Conservation (phyloP, 495 filamentous ascomycete genomes). For the Thozetella sp. region DNA sequence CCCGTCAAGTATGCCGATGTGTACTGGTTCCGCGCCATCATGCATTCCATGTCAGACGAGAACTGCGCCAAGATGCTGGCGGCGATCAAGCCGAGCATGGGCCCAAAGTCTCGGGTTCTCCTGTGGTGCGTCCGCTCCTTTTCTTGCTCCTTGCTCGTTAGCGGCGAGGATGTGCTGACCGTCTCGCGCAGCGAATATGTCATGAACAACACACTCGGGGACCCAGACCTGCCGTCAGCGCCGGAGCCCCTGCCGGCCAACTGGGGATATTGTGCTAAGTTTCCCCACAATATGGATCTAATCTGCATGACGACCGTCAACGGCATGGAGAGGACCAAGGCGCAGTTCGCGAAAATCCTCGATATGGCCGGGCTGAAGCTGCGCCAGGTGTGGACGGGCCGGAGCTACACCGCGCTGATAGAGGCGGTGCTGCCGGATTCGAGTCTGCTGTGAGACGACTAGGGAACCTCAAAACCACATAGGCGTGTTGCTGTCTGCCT, state of each 20-base stretch:
- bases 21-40: slow-evolving; percentile 41
- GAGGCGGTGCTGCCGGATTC: slow-evolving; percentile 21
- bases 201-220: slow-evolving; percentile 38
- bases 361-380: slow-evolving; percentile 27
- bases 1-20: slow-evolving; percentile 37
- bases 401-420: slow-evolving; percentile 25
- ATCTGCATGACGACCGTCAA: slow-evolving; percentile 38
- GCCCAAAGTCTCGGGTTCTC: slow-evolving; percentile 27
- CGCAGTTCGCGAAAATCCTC: slow-evolving; percentile 25
- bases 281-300: slow-evolving; percentile 34
- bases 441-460: neutral
- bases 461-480: too few relatives aligned
- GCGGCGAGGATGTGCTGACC: neutral
- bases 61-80: slow-evolving; percentile 37
- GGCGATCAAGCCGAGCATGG: slow-evolving; percentile 25
- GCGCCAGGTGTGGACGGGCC: slow-evolving; percentile 29
- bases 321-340: slow-evolving; percentile 37
- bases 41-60: slow-evolving; percentile 45
- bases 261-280: slow-evolving; percentile 29
- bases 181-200: slow-evolving; percentile 26
- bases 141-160: neutral
- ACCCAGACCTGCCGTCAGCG: slow-evolving; percentile 22
- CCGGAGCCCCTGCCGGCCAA: slow-evolving; percentile 34
- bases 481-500: too few relatives aligned
- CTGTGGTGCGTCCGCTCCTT: slow-evolving; percentile 18